These are phyloP conservation scores for Cyberlindnera veronae DNA, from an alignment of 805 yeast species.

Conservation along the genomic window DNA sequence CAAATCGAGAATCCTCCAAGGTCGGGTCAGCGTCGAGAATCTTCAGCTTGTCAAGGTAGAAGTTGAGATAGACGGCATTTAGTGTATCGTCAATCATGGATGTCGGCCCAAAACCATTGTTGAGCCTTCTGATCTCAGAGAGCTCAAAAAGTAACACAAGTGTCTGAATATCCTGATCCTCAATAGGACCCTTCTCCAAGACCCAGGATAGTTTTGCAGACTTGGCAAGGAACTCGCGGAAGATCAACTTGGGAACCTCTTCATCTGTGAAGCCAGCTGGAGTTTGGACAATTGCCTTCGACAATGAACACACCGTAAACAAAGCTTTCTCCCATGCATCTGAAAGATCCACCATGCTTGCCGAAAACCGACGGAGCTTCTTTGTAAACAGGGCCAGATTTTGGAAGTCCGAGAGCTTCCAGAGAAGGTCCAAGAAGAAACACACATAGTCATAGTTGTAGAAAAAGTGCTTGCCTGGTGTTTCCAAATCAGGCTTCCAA, in stretches of 20 bases:
- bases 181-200: slow-evolving; percentile 28
- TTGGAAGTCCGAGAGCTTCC: slow-evolving; percentile 51
- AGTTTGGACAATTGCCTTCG: slow-evolving; percentile 42
- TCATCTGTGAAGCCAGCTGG: slow-evolving; percentile 48
- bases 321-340: slow-evolving; percentile 67
- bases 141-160: slow-evolving; percentile 47
- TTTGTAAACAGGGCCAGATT: slow-evolving; percentile 59
- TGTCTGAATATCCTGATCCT: slow-evolving; percentile 36
- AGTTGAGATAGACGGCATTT: slow-evolving; percentile 53
- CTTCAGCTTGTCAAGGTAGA: slow-evolving; percentile 32
- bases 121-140: slow-evolving; percentile 62
- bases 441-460: slow-evolving; percentile 68
- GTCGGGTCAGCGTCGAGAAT: background rate
- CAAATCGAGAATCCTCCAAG: background rate
- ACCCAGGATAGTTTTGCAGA: slow-evolving; percentile 32
- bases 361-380: slow-evolving; percentile 72
- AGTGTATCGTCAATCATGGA: slow-evolving; percentile 70
- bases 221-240: slow-evolving; percentile 39
- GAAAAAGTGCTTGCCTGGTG: slow-evolving; percentile 90
- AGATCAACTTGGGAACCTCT: slow-evolving; percentile 42
- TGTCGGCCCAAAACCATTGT: slow-evolving; percentile 80
- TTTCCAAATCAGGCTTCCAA: slow-evolving; percentile 91
- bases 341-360: slow-evolving; percentile 66
- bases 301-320: slow-evolving; percentile 46
- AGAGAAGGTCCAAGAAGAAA: slow-evolving; percentile 57